Evolutionary conservation across 768 basidiomycete species (phyloP).

Genomic region (Boletus rubroflammeus): DNA sequence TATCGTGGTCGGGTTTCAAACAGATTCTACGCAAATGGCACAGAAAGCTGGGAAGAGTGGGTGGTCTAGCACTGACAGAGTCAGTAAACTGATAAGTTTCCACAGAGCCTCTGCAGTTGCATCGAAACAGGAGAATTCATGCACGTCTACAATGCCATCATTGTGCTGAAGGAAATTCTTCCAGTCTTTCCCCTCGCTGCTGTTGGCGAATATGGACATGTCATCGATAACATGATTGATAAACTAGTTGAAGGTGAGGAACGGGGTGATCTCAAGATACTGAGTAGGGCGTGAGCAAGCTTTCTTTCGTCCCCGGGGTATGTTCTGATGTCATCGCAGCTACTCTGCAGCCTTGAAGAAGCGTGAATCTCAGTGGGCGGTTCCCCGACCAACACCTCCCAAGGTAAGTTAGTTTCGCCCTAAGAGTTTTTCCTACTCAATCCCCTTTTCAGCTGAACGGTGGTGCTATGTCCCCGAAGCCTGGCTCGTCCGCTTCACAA

Average conservation of each 20-base stretch:
- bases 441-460: conserved; percentile 23
- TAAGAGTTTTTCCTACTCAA: not conserved
- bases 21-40: conserved; percentile 82
- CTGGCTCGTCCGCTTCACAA: conserved; percentile 26
- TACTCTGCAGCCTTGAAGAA: conserved; percentile 76
- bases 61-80: conserved; percentile 14
- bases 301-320: not conserved
- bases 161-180: conserved; percentile 87
- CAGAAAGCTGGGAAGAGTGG: conserved; percentile 64
- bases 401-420: conserved; percentile 30
- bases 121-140: conserved; percentile 90
- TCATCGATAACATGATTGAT: conserved; percentile 59
- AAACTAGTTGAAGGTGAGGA: conserved; percentile 70
- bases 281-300: conserved; percentile 64
- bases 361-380: conserved; percentile 57
- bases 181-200: conserved; percentile 80
- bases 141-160: conserved; percentile 96
- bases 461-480: conserved; percentile 27
- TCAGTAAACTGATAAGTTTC: not conserved
- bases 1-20: conserved; percentile 71
- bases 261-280: conserved; percentile 78
- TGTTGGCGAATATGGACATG: conserved; percentile 50
- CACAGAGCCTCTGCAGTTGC: conserved; percentile 73
- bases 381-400: conserved; percentile 25
- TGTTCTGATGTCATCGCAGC: conserved; percentile 33